Base-by-base conservation (phyloP, 306 rosid species). In the Calophaca sinica region DNA sequence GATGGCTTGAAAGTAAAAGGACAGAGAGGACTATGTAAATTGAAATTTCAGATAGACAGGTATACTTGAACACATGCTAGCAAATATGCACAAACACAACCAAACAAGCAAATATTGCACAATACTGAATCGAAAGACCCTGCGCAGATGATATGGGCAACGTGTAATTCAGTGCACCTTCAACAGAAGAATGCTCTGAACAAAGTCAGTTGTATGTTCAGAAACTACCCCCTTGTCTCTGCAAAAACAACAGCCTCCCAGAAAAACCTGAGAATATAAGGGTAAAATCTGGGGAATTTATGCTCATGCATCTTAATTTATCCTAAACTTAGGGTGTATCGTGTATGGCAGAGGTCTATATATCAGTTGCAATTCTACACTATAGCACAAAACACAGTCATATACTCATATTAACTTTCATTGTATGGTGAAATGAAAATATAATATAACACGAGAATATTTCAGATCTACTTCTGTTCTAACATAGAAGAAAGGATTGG, bases 41-140 rank as follows among this genome's bases (percentile, higher is more conserved):
- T 70, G 26, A 44, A 74, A 60, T 45, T 54, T 32, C 14, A 29
- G 52, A 10, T 41, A 55, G 57, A 61, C 73, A 75, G 45, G 55
- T 32, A 59, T 33, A 55, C 46, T 35, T 68, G 68, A 31, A 76
- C 32, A 33, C 51, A 15, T 45, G 52, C 62, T 45, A 77, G 76
- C 15, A 58, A 68, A 77, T 62, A 68, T 60, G 46, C 71, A 68
- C 68, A 76, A 33, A 15, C 62, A 35, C 73, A 44, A 67, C 36
- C 28, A 41, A 51, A 49, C 45, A 73, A 44, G 58, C 79, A 61
- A 20, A 31, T 9, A 33, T 50, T 50, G 14, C 51, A 26, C 26
- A 51, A 62, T 38, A 52, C 20, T 26, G 45, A 63, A 51, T 6
- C 62, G 62, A 62, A 51, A 33, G 54, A 15, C 14, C 71, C 63